Percentiles rank a stretch among this genome's conserved stretches.
Evolutionary conservation across 208 protist genomes (phyloP).

Genomic region (Acanthamoeba rhysodes): DNA sequence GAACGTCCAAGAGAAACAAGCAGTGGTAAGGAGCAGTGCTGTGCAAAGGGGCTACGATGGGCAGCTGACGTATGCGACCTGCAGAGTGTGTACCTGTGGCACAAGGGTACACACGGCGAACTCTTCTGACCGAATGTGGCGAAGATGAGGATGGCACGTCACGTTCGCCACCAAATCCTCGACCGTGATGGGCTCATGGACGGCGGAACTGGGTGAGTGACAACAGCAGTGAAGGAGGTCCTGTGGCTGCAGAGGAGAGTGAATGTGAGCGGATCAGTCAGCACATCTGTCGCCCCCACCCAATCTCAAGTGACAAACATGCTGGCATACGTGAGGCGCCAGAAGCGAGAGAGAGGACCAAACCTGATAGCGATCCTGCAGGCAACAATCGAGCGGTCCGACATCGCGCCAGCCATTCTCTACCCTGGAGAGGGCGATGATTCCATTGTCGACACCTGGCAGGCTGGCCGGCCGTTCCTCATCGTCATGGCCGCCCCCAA

Average conservation of each 20-base stretch:
- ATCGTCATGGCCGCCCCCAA: neutral
- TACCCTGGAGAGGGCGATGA: neutral
- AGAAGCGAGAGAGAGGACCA: neutral
- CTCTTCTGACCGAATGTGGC: neutral
- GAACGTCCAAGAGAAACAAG: neutral
- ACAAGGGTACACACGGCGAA: conserved; percentile 7
- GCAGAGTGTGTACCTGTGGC: conserved; percentile 20
- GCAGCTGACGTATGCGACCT: conserved; percentile 28
- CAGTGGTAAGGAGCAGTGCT: neutral
- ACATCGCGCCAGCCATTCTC: neutral
- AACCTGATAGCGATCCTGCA: neutral
- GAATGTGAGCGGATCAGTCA: neutral
- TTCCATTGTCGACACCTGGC: neutral
- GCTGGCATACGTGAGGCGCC: neutral
- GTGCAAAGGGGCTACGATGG: neutral
- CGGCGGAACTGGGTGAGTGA: neutral
- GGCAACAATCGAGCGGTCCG: neutral
- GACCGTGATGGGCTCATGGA: neutral
- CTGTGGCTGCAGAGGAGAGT: neutral
- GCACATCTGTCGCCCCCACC: neutral
- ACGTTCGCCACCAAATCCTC: neutral
- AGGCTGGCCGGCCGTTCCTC: neutral
- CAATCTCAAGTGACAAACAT: neutral
- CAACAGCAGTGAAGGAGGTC: neutral
- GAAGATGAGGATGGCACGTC: neutral